Base-by-base conservation (phyloP, 1,284 basidiomycete genomes). In the Apiotrichum sp. region DNA sequence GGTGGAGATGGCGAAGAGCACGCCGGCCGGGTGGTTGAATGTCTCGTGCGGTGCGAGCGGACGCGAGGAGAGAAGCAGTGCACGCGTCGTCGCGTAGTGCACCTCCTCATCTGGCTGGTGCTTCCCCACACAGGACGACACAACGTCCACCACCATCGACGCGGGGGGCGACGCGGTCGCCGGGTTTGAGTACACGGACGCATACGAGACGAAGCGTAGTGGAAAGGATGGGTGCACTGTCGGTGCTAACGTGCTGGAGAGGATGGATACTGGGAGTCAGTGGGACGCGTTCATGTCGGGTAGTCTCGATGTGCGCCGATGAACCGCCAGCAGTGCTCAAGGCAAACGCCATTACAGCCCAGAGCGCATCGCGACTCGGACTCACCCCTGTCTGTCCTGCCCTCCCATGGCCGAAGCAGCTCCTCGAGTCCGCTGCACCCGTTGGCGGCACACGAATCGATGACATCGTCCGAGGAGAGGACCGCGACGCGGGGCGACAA, bases 321-420 rank as follows among this genome's bases (percentile, higher is more conserved):
- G n/a, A n/a, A n/a, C n/a, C n/a, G n/a, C n/a, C n/a, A n/a, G n/a
- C n/a, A n/a, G n/a, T n/a, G n/a, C n/a, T n/a, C n/a, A n/a, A n/a
- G n/a, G n/a, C n/a, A 36, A 40, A 29, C 4, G 22, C n/a, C 31
- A n/a, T 11, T 6, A 7, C 36, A 6, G 13, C 13, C 36, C 6
- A 6, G 7, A 13, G 36, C 36, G 36, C 13, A 6, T 38, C 36
- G 36, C 41, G 11, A 32, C 42, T 16, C 6, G 32, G n/a, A 59
- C 70, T 59, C 38, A 75, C 75, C 75, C 55, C 73, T 56, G 60
- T 77, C 74, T 3, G 73, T 67, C 0, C 62, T 63, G 2, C 69
- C 66, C 59, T 75, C 74, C 73, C 75, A 77, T 36, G 76, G 76
- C 29, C 72, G 64, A 41, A 77, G 64, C 11, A 77, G 65, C 64